phyloP scores from a whole-genome alignment of 2,329 filamentous ascomycete genomes.

The Xylariaceae sp. region DNA sequence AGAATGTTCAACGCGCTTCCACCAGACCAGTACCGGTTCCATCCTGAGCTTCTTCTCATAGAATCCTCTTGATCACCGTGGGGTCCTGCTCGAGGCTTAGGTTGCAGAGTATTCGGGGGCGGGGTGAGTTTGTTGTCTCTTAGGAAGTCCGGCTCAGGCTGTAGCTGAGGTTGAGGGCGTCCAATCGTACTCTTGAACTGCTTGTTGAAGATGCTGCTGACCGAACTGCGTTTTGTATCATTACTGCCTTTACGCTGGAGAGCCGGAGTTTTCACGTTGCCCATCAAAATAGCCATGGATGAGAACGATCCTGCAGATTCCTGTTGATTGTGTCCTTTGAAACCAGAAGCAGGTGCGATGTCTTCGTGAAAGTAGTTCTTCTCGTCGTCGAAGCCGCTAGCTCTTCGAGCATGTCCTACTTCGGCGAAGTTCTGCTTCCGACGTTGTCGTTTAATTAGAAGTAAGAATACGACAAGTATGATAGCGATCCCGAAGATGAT shows the following conservation, averaged over 20 bases:
- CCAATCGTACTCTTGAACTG: conserved; percentile 60
- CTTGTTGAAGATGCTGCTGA: conserved; percentile 55
- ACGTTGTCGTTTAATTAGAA: conserved; percentile 60
- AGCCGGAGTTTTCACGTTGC: conserved; percentile 48
- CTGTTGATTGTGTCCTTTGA: conserved; percentile 48
- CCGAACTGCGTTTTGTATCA: conserved; percentile 47
- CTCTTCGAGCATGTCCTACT: conserved; percentile 38
- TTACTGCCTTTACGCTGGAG: conserved; percentile 53
- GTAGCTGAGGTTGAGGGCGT: conserved; percentile 53
- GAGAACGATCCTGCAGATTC: conserved; percentile 56
- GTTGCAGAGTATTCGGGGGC: conserved; percentile 14
- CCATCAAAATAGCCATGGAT: conserved; percentile 63
- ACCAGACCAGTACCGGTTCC: conserved; percentile 75
- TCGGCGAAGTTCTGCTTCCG: conserved; percentile 51
- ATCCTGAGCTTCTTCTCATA: conserved; percentile 63
- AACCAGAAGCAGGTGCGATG: conserved; percentile 39
- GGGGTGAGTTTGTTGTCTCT: conserved; percentile 19
- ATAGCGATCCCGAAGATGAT: conserved; percentile 71
- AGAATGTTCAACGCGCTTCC: conserved; percentile 65
- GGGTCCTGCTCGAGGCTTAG: conserved; percentile 31
- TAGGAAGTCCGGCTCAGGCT: conserved; percentile 24
- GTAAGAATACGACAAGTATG: conserved; percentile 66
- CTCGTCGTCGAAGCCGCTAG: conserved; percentile 48
- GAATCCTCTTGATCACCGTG: conserved; percentile 34
- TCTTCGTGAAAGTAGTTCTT: conserved; percentile 44